These are phyloP conservation scores for Nitzschia palea DNA, from an alignment of 108 stramenopile genomes.

Conservation along the genomic window DNA sequence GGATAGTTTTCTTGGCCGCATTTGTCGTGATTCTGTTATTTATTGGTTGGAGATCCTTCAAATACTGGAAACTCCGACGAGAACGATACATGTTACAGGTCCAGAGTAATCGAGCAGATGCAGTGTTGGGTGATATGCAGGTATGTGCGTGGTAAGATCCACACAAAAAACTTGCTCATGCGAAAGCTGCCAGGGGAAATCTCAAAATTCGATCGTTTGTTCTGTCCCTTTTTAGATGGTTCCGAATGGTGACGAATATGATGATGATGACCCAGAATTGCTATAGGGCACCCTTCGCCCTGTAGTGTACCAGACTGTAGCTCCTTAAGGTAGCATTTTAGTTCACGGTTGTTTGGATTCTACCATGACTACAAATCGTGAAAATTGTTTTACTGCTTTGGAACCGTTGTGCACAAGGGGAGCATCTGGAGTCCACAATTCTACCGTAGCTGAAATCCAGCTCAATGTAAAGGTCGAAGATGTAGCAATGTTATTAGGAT, in stretches of 20 bases:
- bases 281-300: no score
- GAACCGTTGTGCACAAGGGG: no score
- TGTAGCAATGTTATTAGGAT: no score
- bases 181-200: neutral
- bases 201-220: neutral
- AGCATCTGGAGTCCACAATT: no score
- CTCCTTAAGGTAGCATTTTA: no score
- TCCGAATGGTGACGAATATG: conserved; percentile 28
- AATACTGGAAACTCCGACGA: conserved; percentile 30
- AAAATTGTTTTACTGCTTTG: no score
- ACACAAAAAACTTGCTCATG: neutral
- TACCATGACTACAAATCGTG: no score
- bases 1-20: conserved; percentile 4
- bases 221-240: conserved; percentile 24
- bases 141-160: conserved; percentile 21
- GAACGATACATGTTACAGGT: conserved; percentile 32
- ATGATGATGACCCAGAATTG: conserved; percentile 43
- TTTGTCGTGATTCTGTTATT: conserved; percentile 4
- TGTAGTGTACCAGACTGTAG: no score
- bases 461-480: no score
- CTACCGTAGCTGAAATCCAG: no score
- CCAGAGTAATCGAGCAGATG: conserved; percentile 34
- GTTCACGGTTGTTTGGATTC: no score
- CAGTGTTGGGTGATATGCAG: conserved; percentile 45
- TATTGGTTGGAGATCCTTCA: conserved; percentile 31